Evolutionary conservation across 768 basidiomycete species (phyloP), one percentile per base, ranked within the genome.

Genomic region (Wakefieldia striispora): DNA sequence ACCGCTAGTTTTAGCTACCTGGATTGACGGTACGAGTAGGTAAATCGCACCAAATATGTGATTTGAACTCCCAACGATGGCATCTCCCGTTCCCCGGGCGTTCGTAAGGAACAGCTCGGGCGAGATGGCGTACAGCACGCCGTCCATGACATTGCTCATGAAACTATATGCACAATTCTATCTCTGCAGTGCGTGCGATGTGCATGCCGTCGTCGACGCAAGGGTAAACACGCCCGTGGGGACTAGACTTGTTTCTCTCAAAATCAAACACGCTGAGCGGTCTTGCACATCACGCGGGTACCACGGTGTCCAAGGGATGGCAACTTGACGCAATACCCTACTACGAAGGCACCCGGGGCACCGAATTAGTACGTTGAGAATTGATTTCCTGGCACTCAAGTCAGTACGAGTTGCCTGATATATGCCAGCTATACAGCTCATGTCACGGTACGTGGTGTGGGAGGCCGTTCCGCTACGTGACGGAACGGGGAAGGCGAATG

Each of bases 371-470:
- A 81, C 77, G 40, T 76, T 80, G 35, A 83, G 49, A 39, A 83
- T n/a, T 83, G 33, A 79, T 75, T 73, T 78, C 74, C 77, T 79
- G 53, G 16, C 8, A 7, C 26, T 35, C 6, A 4, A 29, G 21
- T 67, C 23, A 59, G 54, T 21, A 42, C 24, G n/a, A n/a, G 20
- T 43, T 17, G 17, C 53, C 16, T 34, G 4, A 31, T 10, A 11
- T 3, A 11, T 10, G 14, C 38, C 17, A 17, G 40, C 2, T 5
- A 6, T 14, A 13, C 14, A 1, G 52, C 60, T 35, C 56, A 83
- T 83, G 50, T 89, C 88, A 17, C 87, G 80, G 56, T 90, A 90
- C 0, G 86, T 86, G n/a, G n/a, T n/a, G n/a, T n/a, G n/a, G n/a
- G n/a, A n/a, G n/a, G n/a, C n/a, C n/a, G n/a, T n/a, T n/a, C n/a